phyloP scores from a whole-genome alignment of 352 stramenopile species.

The Globisporangium carolinianum region DNA sequence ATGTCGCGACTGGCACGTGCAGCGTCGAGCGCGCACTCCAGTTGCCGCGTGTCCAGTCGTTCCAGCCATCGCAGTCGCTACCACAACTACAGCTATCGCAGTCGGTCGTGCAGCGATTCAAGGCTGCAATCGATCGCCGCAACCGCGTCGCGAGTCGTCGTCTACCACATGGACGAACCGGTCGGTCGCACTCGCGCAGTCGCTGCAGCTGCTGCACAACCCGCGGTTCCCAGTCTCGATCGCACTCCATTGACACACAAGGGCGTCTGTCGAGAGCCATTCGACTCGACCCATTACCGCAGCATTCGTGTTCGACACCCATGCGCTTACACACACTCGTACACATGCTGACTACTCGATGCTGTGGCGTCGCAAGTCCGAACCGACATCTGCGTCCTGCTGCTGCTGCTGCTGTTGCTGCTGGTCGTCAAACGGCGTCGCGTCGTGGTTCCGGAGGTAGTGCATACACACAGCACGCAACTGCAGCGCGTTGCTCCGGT shows the following conservation, averaged over 20 bases:
- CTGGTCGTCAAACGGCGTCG: not conserved
- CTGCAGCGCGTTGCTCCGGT: slow-evolving; percentile 89
- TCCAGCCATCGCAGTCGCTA: too few species aligned
- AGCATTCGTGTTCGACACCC: not conserved
- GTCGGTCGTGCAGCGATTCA: slow-evolving; percentile 23
- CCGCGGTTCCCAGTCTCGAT: slow-evolving; percentile 2
- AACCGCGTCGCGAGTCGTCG: not conserved
- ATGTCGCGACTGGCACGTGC: slow-evolving; percentile 34
- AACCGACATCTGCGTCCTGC: slow-evolving; percentile 3
- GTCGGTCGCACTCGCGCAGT: not conserved
- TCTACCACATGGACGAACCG: not conserved
- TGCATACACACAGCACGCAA: slow-evolving; percentile 90
- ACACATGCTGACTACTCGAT: slow-evolving; percentile 7
- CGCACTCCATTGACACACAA: not conserved
- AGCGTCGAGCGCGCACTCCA: slow-evolving; percentile 40
- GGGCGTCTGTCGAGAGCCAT: too few species aligned
- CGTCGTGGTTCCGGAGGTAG: slow-evolving; percentile 83
- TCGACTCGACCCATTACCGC: too few species aligned
- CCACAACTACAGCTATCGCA: slow-evolving; percentile 6
- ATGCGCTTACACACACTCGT: too few species aligned
- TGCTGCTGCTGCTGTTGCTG: slow-evolving; percentile 9
- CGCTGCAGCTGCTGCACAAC: not conserved
- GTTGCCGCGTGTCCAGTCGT: slow-evolving; percentile 11
- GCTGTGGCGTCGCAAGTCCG: slow-evolving; percentile 12
- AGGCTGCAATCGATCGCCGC: slow-evolving; percentile 19